Base-by-base conservation (phyloP, 2,329 filamentous ascomycete species). In the Fusarium sp. region DNA sequence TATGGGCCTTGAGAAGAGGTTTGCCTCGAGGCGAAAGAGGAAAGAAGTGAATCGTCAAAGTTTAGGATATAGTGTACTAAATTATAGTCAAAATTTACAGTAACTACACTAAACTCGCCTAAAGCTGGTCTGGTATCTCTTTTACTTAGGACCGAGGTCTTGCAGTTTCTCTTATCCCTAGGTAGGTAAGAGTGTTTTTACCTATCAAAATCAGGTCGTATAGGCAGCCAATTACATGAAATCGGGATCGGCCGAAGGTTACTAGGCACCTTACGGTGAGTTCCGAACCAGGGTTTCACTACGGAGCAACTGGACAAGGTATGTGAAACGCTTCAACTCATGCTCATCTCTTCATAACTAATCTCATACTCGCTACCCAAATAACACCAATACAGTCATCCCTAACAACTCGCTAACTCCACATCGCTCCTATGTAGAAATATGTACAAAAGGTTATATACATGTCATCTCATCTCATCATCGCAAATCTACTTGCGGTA, bases 401-500 rank as follows among this genome's bases (percentile, higher is more conserved):
- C 27, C 38, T 41, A 15, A n/a, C 27, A 48, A 27, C 53, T 55
- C 40, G 2, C 7, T 33, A 55, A 35, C 40, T 55, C 40, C 53
- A 55, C 18, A 20, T 48, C 7, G 30, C 30, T 33, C 20, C 40
- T 18, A n/a, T n/a, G 9, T 27, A 55, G 14, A 35, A 55, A 20
- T 55, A 55, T 55, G 17, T 35, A 48, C 38, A 35, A 55, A 32
- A 12, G 46, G 26, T 37, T 32, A 55, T 55, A 55, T 55, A 55
- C 53, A 55, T 55, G 30, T 7, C 15, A 13, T 55, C 13, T 54
- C 37, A 15, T 55, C 18, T 33, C 37, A 54, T 32, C 17, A 15
- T n/a, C 5, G 12, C 12, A 18, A 9, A 6, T 12, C 7, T 67
- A 73, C 38, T 72, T 60, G 1, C 71, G 67, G 38, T 70, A 75